Conservation (phyloP, 441 rosid genomes). For the Biscutella laevigata region DNA sequence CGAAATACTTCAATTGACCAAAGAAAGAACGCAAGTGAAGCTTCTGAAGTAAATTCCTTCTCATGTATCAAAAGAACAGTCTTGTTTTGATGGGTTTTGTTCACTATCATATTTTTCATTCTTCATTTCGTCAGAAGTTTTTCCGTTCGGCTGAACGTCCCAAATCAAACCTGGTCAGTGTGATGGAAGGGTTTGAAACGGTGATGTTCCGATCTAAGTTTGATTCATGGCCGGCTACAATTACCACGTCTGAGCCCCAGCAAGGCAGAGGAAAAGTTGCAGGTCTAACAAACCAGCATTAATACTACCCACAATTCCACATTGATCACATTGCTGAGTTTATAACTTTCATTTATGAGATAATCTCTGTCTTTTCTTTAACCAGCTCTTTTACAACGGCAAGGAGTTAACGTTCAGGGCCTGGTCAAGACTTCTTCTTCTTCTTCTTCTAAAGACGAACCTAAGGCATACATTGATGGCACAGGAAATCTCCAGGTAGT, state of each 20-base stretch:
- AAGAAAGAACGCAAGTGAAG: conserved; percentile 74
- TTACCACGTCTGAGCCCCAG: conserved; percentile 54
- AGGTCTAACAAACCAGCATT: conserved; percentile 40
- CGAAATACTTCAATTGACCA: conserved; percentile 66
- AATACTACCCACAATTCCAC: too few relatives aligned
- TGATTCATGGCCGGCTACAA: conserved; percentile 70
- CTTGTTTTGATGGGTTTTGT: conserved; percentile 17
- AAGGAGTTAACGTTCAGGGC: conserved; percentile 89
- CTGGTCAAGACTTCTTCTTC: conserved; percentile 60
- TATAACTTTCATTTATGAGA: conserved; percentile 11
- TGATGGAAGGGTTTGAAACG: conserved; percentile 94
- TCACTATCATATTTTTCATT: conserved; percentile 16
- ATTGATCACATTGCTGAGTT: neutral
- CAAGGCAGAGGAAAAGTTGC: conserved; percentile 98
- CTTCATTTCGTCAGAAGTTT: conserved; percentile 43
- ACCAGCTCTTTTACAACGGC: conserved; percentile 77
- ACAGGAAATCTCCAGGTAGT: conserved; percentile 94
- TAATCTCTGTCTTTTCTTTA: conserved; percentile 12
- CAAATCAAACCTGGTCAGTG: conserved; percentile 56
- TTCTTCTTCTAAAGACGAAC: conserved; percentile 82
- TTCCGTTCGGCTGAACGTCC: conserved; percentile 42
- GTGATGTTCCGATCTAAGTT: conserved; percentile 79
- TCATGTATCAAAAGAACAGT: conserved; percentile 10
- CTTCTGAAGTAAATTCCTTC: conserved; percentile 58
- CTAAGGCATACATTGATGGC: conserved; percentile 75